Base-by-base conservation (phyloP, 345 rosid species). In the Raphanus raphanistrum region DNA sequence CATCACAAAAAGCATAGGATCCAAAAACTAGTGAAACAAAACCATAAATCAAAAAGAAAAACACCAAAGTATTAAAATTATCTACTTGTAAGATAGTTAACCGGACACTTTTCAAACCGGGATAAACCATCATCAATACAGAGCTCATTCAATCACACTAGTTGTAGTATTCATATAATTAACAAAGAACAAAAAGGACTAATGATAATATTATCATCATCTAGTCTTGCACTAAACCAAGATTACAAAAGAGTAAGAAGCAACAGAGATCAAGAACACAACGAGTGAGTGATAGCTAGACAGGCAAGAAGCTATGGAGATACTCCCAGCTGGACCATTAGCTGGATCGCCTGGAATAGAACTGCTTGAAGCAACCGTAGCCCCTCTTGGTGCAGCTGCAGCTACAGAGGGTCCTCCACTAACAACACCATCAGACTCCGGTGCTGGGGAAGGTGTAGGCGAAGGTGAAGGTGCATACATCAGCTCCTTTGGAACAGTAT, bases 291-390 rank as follows among this genome's bases (percentile, higher is more conserved):
- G 36, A 48, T 27, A 80, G 77, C 84, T 85, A 73, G 58, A 43
- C 74, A 77, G 27, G 6, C 81, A 60, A 70, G 80, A 81, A 45
- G 93, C 90, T 5, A 50, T 75, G 2, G 94, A 82, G 54, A 84
- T 26, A 66, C 92, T 85, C 67, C 92, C 89, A 1, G 78, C 69
- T 16, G 97, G 98, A 15, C 90, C 86, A 26, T 73, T 77, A 35
- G 87, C 86, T 31, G 91, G 88, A 68, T 83, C 6, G 8, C 89
- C 88, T 6, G 97, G 92, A 52, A 87, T 79, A 0, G 90, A 81
- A 28, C 92, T 92, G 15, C 88, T 81, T 13, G 87, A 50, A 28
- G 98, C 84, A 64, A 89, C 84, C 29, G 68, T 78, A 0, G 87
- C 65, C 63, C 89, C 81, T 79, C 16, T 71, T 4, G 98, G 97